Evolutionary conservation across 352 stramenopile species (phyloP).

Genomic region (Pythium vanterpoolii): DNA sequence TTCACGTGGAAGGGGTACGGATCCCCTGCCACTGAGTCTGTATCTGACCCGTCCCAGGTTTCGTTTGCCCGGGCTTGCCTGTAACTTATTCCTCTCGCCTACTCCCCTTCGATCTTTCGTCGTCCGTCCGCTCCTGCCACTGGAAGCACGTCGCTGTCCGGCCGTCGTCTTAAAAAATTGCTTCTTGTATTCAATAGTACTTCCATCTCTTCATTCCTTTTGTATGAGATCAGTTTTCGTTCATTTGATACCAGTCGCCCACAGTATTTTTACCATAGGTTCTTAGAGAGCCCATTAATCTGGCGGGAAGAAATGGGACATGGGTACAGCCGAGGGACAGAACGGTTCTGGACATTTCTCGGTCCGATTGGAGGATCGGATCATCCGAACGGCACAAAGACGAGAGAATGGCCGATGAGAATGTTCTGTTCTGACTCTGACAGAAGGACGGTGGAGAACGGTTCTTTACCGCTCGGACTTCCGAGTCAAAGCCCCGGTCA

Average conservation of each 20-base stretch:
- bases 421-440: no score
- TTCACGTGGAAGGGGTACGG: background rate
- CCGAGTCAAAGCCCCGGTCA: no score
- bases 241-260: background rate
- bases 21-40: background rate
- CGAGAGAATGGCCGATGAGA: no score
- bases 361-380: no score
- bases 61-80: background rate
- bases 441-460: no score
- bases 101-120: background rate
- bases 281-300: background rate
- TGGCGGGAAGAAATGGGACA: background rate
- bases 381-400: no score
- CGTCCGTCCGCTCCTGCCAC: constrained; percentile 5
- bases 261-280: background rate
- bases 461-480: no score
- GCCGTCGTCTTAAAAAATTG: background rate
- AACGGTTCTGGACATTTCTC: no score
- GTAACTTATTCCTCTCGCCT: constrained; percentile 11
- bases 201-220: background rate
- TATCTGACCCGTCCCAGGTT: background rate
- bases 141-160: constrained; percentile 12
- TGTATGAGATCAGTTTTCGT: no score
- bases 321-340: constrained; percentile 1
- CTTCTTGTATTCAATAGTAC: background rate